A percentile compares a stretch with the other conserved stretches of the same genome.
These are phyloP conservation scores for Myxozyma vanderwaltii DNA, from an alignment of 805 yeast species.

Conservation along the genomic window DNA sequence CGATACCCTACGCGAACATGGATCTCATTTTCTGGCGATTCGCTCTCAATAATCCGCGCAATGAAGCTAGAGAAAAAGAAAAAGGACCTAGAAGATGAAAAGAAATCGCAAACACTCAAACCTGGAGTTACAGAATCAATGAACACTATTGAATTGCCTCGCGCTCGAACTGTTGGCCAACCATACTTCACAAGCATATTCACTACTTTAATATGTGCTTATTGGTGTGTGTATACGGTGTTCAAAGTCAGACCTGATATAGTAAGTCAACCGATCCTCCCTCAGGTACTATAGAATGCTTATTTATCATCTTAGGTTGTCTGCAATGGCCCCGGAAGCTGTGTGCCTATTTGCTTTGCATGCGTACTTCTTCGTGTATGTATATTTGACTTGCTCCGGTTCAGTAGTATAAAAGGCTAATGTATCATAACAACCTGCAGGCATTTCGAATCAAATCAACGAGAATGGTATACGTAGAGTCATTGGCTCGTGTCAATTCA, in stretches of 20 bases:
- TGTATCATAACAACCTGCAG: not conserved
- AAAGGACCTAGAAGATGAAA: conserved; percentile 30
- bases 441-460: conserved; percentile 42
- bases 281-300: not conserved
- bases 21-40: conserved; percentile 55
- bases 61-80: conserved; percentile 33
- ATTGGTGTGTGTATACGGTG: conserved; percentile 40
- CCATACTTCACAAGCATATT: conserved; percentile 50
- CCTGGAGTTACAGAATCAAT: conserved; percentile 40
- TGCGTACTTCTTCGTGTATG: conserved; percentile 53
- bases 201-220: conserved; percentile 49
- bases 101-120: conserved; percentile 32
- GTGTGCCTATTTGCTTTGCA: conserved; percentile 66
- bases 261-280: conserved; percentile 22
- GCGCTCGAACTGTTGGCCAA: conserved; percentile 69
- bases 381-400: conserved; percentile 4
- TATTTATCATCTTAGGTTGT: conserved; percentile 41
- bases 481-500: conserved; percentile 75
- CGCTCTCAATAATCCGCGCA: conserved; percentile 48
- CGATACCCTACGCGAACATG: conserved; percentile 39
- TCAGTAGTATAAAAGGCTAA: not conserved
- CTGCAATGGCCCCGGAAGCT: conserved; percentile 81
- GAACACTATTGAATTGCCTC: conserved; percentile 45
- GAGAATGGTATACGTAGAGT: conserved; percentile 76
- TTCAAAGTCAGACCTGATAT: conserved; percentile 45